Evolutionary conservation across 768 basidiomycete genomes (phyloP), one percentile per base, ranked within the genome.

Genomic region (Pleurotus djamor): DNA sequence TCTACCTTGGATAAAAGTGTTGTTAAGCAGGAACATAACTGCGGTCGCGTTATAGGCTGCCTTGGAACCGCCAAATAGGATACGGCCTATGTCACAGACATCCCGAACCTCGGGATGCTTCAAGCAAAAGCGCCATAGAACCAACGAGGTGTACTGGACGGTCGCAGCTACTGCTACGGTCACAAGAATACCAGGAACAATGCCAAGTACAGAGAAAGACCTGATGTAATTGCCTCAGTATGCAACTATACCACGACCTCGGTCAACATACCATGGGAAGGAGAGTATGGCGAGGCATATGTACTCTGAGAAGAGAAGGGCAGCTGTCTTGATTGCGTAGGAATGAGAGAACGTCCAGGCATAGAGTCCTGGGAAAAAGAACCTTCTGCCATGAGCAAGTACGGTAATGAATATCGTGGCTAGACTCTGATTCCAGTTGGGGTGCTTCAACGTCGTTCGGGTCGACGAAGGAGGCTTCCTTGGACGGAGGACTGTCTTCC

Each of bases 1-100:
- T 28, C 3, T 16, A 71, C 79, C 81, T 74, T 80, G 79, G 43
- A 81, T 82, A 69, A 82, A 82, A 14, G 79, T 79, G 65, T 83
- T 84, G 69, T 85, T 85, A 47, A 81, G 67, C 49, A 83, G 68
- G 65, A 85, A 79, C 71, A 85, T 80, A 34, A 81, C 68, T 3
- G 76, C 78, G 1, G 82, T 83, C 35, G 76, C 61, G 52, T 83
- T 80, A 67, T 81, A 83, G 2, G 80, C 82, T 48, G 75, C 59
- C 44, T 77, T 61, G 0, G 80, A 80, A 36, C 80, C 76, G 9
- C 78, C 75, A 54, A 80, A 83, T 35, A 83, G 74, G 49, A 74
- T 69, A 44, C 70, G 72, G 1, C 80, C 81, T 47, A 83, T 80
- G 63, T 83, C 81, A 65, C 81, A 82, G 14, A 82, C 77, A 56